Evolutionary conservation across 202 grass and related monocot species (phyloP).

Genomic region (Zoysia matrella): DNA sequence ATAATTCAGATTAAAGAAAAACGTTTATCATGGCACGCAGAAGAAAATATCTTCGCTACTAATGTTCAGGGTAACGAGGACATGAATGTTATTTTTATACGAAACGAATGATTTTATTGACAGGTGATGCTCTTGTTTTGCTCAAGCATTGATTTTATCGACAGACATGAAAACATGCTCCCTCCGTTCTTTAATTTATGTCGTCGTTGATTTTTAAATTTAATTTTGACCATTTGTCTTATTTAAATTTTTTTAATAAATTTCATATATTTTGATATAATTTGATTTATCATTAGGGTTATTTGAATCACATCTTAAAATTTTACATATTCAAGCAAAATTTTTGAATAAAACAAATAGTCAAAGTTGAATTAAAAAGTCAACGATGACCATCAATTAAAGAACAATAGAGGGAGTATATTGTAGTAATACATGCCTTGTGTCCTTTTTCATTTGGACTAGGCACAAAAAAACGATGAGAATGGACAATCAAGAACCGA

Average conservation of each 20-base stretch:
- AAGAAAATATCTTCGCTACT: neutral
- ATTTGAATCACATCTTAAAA: too few species aligned
- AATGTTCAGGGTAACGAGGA: neutral
- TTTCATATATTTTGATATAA: too few species aligned
- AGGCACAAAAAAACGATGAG: slow-evolving; percentile 10
- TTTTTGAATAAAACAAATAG: too few species aligned
- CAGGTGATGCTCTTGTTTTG: slow-evolving; percentile 15
- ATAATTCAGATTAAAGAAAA: slow-evolving; percentile 12
- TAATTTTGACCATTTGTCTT: too few species aligned
- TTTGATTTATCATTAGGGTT: too few species aligned
- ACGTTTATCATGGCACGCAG: slow-evolving; percentile 19
- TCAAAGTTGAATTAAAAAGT: too few species aligned
- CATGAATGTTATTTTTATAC: neutral
- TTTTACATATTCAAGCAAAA: too few species aligned
- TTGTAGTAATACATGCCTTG: slow-evolving; percentile 17
- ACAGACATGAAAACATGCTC: neutral
- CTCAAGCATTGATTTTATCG: slow-evolving; percentile 40
- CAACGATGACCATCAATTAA: too few species aligned
- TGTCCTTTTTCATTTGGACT: slow-evolving; percentile 32
- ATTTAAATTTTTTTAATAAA: too few species aligned
- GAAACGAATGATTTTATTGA: neutral
- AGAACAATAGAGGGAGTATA: neutral
- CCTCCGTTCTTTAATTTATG: too few species aligned
- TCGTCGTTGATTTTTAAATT: too few species aligned
- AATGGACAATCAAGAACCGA: slow-evolving; percentile 5